Conservation (phyloP, 768 basidiomycete genomes). For the Russula compacta region DNA sequence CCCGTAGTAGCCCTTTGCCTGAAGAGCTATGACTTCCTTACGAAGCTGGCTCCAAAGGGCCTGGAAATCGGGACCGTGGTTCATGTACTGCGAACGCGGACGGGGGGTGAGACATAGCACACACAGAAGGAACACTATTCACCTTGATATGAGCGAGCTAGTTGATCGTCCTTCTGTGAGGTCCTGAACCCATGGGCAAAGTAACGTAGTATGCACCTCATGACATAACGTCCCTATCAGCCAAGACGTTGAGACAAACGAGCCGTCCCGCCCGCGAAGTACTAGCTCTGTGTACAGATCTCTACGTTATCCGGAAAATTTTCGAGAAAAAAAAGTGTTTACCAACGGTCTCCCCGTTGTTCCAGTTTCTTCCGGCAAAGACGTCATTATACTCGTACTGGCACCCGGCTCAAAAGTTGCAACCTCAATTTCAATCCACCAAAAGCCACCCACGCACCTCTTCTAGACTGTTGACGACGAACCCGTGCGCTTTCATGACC, state of each 20-base stretch:
- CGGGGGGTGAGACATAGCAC: background rate
- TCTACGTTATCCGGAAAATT: background rate
- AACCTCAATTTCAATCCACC: background rate
- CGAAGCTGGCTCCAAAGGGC: slow-evolving; percentile 59
- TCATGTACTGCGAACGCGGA: slow-evolving; percentile 50
- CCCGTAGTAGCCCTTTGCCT: slow-evolving; percentile 69
- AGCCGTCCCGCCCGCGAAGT: slow-evolving; percentile 50
- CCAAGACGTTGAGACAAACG: slow-evolving; percentile 54
- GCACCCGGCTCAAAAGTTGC: background rate
- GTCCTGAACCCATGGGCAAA: background rate
- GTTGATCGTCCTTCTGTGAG: background rate
- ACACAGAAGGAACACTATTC: slow-evolving; percentile 1
- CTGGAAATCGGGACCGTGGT: slow-evolving; percentile 73
- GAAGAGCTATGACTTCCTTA: slow-evolving; percentile 59
- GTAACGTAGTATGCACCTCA: slow-evolving; percentile 44
- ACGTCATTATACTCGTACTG: slow-evolving; percentile 75
- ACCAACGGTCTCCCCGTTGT: slow-evolving; percentile 74
- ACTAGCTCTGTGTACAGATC: slow-evolving; percentile 51
- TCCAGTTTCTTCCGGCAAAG: slow-evolving; percentile 82
- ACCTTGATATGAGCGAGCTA: slow-evolving; percentile 83
- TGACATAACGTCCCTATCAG: slow-evolving; percentile 75
- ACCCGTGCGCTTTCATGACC: slow-evolving; percentile 72
- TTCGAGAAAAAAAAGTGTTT: slow-evolving; percentile 15
- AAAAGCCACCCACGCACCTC: slow-evolving; percentile 42
- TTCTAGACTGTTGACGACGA: slow-evolving; percentile 69